phyloP scores from a whole-genome alignment of 108 stramenopile genomes.

The Nannochloropsis gaditana region DNA sequence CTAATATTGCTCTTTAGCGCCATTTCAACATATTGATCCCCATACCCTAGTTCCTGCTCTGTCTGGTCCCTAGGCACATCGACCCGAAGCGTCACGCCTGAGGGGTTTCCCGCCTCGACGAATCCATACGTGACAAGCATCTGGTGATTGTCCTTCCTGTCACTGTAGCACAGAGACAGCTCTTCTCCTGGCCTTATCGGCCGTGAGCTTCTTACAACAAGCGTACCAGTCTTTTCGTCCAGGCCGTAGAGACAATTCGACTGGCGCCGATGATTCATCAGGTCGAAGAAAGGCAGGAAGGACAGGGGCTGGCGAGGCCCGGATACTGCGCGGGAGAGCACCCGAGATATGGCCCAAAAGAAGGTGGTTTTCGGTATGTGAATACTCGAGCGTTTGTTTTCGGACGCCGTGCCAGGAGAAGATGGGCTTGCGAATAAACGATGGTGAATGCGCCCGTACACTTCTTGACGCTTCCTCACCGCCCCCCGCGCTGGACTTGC shows the following conservation, averaged over 20 bases:
- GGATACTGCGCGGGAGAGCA: neutral
- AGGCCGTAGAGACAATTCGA: neutral
- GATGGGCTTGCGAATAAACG: neutral
- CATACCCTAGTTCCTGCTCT: neutral
- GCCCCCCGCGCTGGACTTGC: neutral
- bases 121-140: conserved; percentile 2
- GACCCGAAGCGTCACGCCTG: neutral
- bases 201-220: neutral
- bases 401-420: neutral
- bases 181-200: neutral
- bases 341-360: neutral
- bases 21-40: neutral
- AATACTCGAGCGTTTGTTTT: neutral
- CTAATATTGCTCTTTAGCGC: neutral
- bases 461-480: neutral
- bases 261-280: neutral
- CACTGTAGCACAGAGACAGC: conserved; percentile 14
- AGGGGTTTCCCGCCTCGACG: neutral
- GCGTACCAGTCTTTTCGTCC: neutral
- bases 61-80: neutral
- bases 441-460: neutral
- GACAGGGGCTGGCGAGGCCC: neutral
- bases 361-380: neutral
- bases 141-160: neutral
- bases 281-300: neutral